Evolutionary conservation across 768 basidiomycete genomes (phyloP), one percentile per base, ranked within the genome.

Genomic region (Sistotremastrum niveocremeum): DNA sequence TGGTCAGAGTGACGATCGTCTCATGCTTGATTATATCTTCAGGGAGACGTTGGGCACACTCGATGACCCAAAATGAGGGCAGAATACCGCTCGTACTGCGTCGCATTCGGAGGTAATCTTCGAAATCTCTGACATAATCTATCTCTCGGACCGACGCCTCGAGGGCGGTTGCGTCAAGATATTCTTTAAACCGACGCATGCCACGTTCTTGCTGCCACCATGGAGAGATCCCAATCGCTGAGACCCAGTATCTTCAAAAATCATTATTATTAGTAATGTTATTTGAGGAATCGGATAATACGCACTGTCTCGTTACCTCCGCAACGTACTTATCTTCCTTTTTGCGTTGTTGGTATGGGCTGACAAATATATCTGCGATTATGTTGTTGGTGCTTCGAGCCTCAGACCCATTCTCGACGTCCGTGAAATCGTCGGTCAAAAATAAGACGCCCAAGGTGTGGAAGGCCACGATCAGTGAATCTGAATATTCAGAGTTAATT

Each of bases 401-500:
- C 4, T 51, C 62, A 0, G 54, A 34, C 0, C 52, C 59, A 30
- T 60, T 50, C 0, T 60, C 60, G 9, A 65, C 57, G 56, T 77
- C 76, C 4, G 72, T 67, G 49, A 69, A 65, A 51, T 73, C 70
- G 52, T 77, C 75, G 51, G 69, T 62, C 37, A 74, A 47, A 51
- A 71, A 75, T 52, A 72, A 64, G 5, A 74, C 49, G 36, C 70
- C n/a, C n/a, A n/a, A n/a, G n/a, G n/a, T n/a, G n/a, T n/a, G n/a
- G n/a, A n/a, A n/a, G n/a, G n/a, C n/a, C n/a, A n/a, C n/a, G n/a
- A n/a, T n/a, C n/a, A n/a, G n/a, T n/a, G n/a, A n/a, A n/a, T n/a
- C n/a, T n/a, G n/a, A n/a, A n/a, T n/a, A n/a, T n/a, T n/a, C n/a
- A n/a, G n/a, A n/a, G n/a, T n/a, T n/a, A n/a, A n/a, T n/a, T n/a